These are phyloP conservation scores for Kodamaea sp. DNA, from an alignment of 1,139 yeast genomes.

Conservation along the genomic window DNA sequence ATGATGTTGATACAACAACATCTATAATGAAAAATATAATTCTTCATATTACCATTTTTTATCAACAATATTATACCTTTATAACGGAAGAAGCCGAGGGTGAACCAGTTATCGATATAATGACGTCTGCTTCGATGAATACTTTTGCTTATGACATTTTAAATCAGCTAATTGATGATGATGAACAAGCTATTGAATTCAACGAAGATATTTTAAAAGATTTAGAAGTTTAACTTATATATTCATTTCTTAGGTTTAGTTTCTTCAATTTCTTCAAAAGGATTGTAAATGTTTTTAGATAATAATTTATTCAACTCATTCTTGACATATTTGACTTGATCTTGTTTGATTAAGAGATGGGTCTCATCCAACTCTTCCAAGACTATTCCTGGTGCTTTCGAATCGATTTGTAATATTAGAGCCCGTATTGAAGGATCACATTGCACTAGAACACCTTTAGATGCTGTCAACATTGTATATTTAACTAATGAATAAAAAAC, in stretches of 20 bases:
- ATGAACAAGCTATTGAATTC: conserved; percentile 13
- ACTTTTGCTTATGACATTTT: conserved; percentile 34
- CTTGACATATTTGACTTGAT: conserved; percentile 72
- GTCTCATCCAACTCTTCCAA: conserved; percentile 81
- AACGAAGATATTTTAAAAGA: conserved; percentile 23
- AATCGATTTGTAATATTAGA: conserved; percentile 74
- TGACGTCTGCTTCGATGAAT: conserved; percentile 32
- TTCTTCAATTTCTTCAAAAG: conserved; percentile 58
- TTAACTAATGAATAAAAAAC: neutral
- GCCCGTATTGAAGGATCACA: conserved; percentile 94
- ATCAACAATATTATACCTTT: conserved; percentile 7
- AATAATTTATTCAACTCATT: conserved; percentile 69
- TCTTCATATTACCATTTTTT: conserved; percentile 6
- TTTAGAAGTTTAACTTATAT: neutral
- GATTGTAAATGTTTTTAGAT: conserved; percentile 80
- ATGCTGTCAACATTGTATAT: conserved; percentile 40
- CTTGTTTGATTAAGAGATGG: conserved; percentile 75
- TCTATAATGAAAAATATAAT: conserved; percentile 12
- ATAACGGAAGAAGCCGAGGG: conserved; percentile 12
- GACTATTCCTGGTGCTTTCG: conserved; percentile 68
- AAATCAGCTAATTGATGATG: conserved; percentile 19
- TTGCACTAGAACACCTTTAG: conserved; percentile 44
- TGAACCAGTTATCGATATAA: conserved; percentile 34
- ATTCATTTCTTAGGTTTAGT: neutral
- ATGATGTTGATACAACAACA: conserved; percentile 29